Conservation (phyloP, 208 protist species). For the Borovskyia barvae region DNA sequence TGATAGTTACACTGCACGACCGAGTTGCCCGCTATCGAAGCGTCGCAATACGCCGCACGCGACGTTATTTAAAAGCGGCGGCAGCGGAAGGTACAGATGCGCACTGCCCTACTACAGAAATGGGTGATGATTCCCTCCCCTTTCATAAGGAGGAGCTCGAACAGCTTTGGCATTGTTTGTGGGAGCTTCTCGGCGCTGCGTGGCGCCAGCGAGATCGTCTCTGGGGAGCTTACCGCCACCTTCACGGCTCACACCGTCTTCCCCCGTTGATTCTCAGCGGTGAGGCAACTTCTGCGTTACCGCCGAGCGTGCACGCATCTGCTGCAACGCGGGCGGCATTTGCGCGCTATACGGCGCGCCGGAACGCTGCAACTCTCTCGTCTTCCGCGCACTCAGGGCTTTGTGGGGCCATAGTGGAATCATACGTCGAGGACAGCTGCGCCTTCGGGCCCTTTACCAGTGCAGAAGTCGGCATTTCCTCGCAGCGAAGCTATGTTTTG, state of each 20-base stretch:
- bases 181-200: conserved; percentile 53
- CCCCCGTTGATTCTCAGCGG: conserved; percentile 12
- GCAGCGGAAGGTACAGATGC: not conserved
- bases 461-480: conserved; percentile 45
- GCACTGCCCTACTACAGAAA: too few relatives aligned
- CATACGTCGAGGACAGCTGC: conserved; percentile 45
- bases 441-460: conserved; percentile 71
- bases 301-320: conserved; percentile 21
- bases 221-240: conserved; percentile 43
- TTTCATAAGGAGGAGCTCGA: too few relatives aligned
- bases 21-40: conserved; percentile 52
- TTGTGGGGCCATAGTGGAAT: not conserved
- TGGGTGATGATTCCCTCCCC: too few relatives aligned
- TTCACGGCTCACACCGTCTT: conserved; percentile 17
- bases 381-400: not conserved
- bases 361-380: not conserved
- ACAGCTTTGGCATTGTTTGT: conserved; percentile 59
- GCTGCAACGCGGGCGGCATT: conserved; percentile 17
- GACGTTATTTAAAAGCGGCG: not conserved
- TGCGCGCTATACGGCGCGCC: conserved; percentile 2
- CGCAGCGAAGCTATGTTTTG: conserved; percentile 32
- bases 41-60: conserved; percentile 5
- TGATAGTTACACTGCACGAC: conserved; percentile 41
- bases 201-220: conserved; percentile 73
- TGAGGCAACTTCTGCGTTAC: conserved; percentile 2